Conservation (phyloP, 371 early-diverging fungal species). For the Mucor racemosus region DNA sequence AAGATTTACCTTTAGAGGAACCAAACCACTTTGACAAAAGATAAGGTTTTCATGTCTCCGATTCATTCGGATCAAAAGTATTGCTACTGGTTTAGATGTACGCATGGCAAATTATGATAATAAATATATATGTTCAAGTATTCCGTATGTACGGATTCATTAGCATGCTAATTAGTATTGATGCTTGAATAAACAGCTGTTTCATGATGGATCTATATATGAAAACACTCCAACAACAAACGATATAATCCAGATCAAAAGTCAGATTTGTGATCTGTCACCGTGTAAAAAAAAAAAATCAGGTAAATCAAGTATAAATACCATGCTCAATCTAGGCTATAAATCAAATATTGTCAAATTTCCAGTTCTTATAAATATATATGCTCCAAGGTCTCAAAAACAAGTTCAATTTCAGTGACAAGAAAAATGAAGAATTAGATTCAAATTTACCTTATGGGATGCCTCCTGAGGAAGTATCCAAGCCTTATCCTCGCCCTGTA, state of each 20-base stretch:
- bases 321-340: neutral
- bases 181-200: neutral
- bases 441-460: constrained; percentile 13
- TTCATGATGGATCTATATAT: neutral
- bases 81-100: neutral
- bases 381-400: constrained; percentile 1
- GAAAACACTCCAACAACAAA: neutral
- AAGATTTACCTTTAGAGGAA: neutral
- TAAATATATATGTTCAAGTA: too few species aligned
- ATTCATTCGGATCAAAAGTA: constrained; percentile 2
- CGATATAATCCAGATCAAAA: constrained; percentile 3
- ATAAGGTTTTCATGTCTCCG: neutral
- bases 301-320: neutral
- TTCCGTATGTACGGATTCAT: neutral
- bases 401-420: neutral
- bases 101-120: neutral
- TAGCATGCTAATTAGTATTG: too few species aligned
- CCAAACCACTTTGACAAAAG: neutral
- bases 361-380: neutral
- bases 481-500: constrained; percentile 12
- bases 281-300: constrained; percentile 1
- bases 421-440: constrained; percentile 9
- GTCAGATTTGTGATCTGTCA: constrained; percentile 8
- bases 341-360: neutral
- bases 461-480: constrained; percentile 12